Base-by-base conservation (phyloP, 129 eudicot species). In the Chrysanthemum seticuspe region DNA sequence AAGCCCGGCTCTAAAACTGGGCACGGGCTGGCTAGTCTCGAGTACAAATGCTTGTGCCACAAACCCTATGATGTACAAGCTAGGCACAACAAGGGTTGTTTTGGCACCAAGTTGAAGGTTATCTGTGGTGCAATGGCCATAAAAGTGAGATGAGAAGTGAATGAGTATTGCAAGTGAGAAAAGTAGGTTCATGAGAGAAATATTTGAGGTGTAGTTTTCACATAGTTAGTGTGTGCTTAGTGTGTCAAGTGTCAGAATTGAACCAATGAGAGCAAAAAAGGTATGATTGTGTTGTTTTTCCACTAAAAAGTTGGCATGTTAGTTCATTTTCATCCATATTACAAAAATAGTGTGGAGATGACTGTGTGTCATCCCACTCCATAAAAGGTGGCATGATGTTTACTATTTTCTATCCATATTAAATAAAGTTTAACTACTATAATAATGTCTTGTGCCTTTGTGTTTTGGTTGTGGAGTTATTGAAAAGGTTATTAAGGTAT, bases 1-100 rank as follows among this genome's bases (percentile, higher is more conserved):
- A 16, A 95, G 59, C 56, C 89, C 99, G 16, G 80, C 84, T 65
- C 85, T 80, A 51, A 90, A 95, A 57, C 84, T 87, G 3, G 97
- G 92, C 12, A 67, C 78, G 6, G 53, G 68, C 52, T 77, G 85
- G 29, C 82, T 81, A 8, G 91, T 81, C 68, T 88, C 93, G 60
- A 90, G 86, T 2, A 95, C 62, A 44, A 77, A 90, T 48, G 97
- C 97, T 68, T 80, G 86, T 8, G 88, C 88, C 2, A 72, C 47
- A 40, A 90, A 86, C 1, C 89, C 99, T 9, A 40, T 49, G 55
- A 68, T 81, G 73, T 83, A 90, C 10, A 56, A 77, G 14, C 70
- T 21, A 3, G 97, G 99, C 12, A 88, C 79, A 14, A 78, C 87
- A 23, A 95, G 81, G 47, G 81, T 90, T 10, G 80, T 74, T 59